phyloP scores from a whole-genome alignment of 2,329 filamentous ascomycete species.

The Trichoderma citrinoviride region DNA sequence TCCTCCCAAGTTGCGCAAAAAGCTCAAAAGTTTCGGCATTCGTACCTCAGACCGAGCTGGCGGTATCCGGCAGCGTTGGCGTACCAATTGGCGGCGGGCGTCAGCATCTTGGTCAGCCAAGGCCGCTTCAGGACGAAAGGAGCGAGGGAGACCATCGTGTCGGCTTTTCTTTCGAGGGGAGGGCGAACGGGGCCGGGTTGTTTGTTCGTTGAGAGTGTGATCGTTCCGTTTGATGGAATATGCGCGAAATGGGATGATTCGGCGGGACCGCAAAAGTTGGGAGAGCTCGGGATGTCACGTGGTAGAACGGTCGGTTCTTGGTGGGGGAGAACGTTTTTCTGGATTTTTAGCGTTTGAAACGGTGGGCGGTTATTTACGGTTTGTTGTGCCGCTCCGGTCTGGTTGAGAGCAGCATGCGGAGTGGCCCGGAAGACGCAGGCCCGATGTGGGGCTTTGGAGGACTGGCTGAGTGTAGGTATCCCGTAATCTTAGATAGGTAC shows the following conservation, averaged over 20 bases:
- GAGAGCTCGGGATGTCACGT: slow-evolving; percentile 37
- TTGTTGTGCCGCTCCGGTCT: too few relatives aligned
- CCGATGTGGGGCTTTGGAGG: too few relatives aligned
- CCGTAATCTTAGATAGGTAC: too few relatives aligned
- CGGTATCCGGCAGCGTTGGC: slow-evolving; percentile 85
- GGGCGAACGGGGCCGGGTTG: neutral
- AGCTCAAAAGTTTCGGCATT: slow-evolving; percentile 20
- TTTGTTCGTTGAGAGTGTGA: neutral
- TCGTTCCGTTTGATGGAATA: slow-evolving; percentile 23
- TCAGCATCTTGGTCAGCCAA: slow-evolving; percentile 74
- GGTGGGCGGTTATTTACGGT: neutral
- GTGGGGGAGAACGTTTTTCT: neutral
- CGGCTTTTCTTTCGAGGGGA: neutral
- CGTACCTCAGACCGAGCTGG: slow-evolving; percentile 84
- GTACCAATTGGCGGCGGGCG: slow-evolving; percentile 87
- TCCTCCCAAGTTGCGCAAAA: neutral
- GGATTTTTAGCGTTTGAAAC: neutral
- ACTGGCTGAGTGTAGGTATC: too few relatives aligned
- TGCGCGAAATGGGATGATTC: slow-evolving; percentile 39
- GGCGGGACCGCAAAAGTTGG: slow-evolving; percentile 32
- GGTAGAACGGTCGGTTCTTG: slow-evolving; percentile 20
- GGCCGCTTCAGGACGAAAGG: slow-evolving; percentile 79
- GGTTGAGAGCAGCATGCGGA: too few relatives aligned
- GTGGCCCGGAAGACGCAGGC: too few relatives aligned
- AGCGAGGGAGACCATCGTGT: slow-evolving; percentile 48